phyloP scores from a whole-genome alignment of 306 rosid genomes.

The Mimosa bimucronata region DNA sequence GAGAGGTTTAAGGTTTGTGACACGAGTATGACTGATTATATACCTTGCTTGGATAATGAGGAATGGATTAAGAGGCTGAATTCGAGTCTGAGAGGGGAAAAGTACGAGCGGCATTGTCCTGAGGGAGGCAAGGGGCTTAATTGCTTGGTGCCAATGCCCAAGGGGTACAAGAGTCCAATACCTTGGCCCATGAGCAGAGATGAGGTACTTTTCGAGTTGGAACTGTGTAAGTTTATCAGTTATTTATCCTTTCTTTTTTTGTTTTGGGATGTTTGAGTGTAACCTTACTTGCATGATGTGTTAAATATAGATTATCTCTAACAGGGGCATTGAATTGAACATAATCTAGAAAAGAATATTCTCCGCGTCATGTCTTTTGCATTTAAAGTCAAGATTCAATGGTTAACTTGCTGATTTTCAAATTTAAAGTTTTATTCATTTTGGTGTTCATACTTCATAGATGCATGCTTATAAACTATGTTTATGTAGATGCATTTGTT shows the following conservation, averaged over 20 bases:
- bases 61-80: slow-evolving; percentile 47
- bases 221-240: slow-evolving; percentile 35
- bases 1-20: slow-evolving; percentile 56
- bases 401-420: slow-evolving; percentile 27
- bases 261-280: slow-evolving; percentile 5
- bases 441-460: background rate
- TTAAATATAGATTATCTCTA: background rate
- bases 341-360: background rate
- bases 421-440: slow-evolving; percentile 1
- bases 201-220: slow-evolving; percentile 59
- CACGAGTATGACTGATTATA: slow-evolving; percentile 58
- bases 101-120: slow-evolving; percentile 82
- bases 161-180: slow-evolving; percentile 60
- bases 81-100: slow-evolving; percentile 58
- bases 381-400: slow-evolving; percentile 7
- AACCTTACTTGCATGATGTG: background rate
- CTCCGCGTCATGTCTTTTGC: background rate
- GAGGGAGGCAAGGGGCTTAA: slow-evolving; percentile 49
- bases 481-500: background rate
- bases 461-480: background rate
- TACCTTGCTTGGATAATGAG: slow-evolving; percentile 83
- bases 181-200: slow-evolving; percentile 88
- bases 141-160: slow-evolving; percentile 72
- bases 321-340: background rate
- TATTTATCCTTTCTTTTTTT: background rate